These are phyloP conservation scores for Vicia faba DNA, from an alignment of 306 rosid genomes.

Conservation along the genomic window DNA sequence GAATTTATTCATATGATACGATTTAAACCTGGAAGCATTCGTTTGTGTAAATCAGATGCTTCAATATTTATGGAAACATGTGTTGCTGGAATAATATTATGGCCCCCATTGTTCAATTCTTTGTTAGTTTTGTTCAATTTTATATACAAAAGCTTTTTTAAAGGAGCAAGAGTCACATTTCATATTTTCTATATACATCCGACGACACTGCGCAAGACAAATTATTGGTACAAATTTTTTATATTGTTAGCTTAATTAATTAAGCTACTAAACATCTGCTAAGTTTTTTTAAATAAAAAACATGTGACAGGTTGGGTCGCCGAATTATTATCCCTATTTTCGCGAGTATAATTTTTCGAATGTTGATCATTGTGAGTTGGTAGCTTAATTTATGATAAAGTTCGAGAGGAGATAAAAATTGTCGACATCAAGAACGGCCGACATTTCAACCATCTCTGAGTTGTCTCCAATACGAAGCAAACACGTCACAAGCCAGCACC, in stretches of 20 bases:
- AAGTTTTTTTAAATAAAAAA: not conserved
- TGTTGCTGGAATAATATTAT: not conserved
- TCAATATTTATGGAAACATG: conserved; percentile 22
- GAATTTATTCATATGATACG: conserved; percentile 33
- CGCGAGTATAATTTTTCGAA: not conserved
- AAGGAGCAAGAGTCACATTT: no score
- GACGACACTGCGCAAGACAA: no score
- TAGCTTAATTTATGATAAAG: not conserved
- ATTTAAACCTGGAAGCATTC: not conserved
- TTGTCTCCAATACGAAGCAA: not conserved
- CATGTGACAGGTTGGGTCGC: not conserved
- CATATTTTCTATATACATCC: no score
- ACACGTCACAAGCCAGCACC: not conserved
- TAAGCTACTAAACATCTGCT: not conserved
- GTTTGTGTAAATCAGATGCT: conserved; percentile 21
- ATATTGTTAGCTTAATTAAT: no score
- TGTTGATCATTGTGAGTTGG: not conserved
- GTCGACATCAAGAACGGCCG: not conserved
- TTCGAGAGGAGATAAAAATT: not conserved
- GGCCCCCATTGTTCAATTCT: not conserved
- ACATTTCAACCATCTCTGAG: not conserved
- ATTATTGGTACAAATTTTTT: no score
- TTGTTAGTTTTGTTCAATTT: no score
- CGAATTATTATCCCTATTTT: not conserved
- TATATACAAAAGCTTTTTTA: no score